phyloP scores from a whole-genome alignment of 768 basidiomycete genomes.

The Mycena rebaudengoi region DNA sequence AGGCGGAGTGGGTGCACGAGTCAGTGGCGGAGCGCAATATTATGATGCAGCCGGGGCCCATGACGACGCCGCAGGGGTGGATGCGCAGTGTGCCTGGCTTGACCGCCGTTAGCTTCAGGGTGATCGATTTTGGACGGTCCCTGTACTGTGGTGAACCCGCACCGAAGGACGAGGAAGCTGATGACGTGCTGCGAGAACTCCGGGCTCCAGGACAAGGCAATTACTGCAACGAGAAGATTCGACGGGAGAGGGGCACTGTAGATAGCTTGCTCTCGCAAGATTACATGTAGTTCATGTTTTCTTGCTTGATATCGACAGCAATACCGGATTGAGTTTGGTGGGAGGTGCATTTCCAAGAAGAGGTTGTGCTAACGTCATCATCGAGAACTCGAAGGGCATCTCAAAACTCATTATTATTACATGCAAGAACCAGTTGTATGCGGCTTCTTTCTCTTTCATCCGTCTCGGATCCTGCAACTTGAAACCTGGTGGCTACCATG shows the following conservation, averaged over 20 bases:
- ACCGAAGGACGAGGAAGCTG: neutral
- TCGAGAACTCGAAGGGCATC: too few species aligned
- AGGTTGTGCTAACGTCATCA: too few species aligned
- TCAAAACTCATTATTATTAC: too few species aligned
- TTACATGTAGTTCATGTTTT: too few species aligned
- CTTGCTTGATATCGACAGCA: too few species aligned
- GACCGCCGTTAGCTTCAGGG: constrained; percentile 42
- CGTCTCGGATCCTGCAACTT: too few species aligned
- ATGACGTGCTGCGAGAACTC: constrained; percentile 5
- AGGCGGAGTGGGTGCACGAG: constrained; percentile 44
- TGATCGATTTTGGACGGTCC: constrained; percentile 53
- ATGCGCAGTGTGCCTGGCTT: constrained; percentile 22
- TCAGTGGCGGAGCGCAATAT: constrained; percentile 51
- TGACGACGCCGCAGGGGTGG: constrained; percentile 25
- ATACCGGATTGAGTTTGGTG: too few species aligned
- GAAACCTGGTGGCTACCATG: too few species aligned
- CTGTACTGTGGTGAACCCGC: constrained; percentile 13
- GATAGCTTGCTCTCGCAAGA: constrained; percentile 11
- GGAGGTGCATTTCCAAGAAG: too few species aligned
- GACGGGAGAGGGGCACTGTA: neutral
- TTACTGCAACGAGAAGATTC: neutral
- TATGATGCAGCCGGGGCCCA: constrained; percentile 44
- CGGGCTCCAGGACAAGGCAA: neutral
- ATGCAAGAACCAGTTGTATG: too few species aligned
- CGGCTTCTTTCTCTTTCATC: too few species aligned